Evolutionary conservation across 2,329 filamentous ascomycete genomes (phyloP).

Genomic region (Fusarium torreyae): DNA sequence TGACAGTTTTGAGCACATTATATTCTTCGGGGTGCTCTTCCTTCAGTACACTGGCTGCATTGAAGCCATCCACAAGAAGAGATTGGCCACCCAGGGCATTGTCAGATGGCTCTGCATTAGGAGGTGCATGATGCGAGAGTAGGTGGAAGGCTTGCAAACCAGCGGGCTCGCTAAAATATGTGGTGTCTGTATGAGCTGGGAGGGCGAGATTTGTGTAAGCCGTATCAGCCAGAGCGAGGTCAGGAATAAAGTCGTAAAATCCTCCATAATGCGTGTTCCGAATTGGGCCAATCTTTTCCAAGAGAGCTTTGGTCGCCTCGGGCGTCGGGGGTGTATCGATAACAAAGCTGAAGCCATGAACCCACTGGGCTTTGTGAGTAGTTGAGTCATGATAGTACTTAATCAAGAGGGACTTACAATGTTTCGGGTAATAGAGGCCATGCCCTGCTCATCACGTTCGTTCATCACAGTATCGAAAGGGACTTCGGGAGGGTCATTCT

Average conservation of each 20-base stretch:
- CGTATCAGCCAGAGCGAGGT: slow-evolving; percentile 89
- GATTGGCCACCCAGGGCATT: slow-evolving; percentile 77
- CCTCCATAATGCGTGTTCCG: slow-evolving; percentile 91
- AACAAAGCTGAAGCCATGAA: slow-evolving; percentile 84
- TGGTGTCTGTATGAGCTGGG: slow-evolving; percentile 91
- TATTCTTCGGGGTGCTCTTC: slow-evolving; percentile 70
- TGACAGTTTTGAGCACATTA: slow-evolving; percentile 67
- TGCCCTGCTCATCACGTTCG: slow-evolving; percentile 60
- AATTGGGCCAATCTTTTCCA: slow-evolving; percentile 88
- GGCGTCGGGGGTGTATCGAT: slow-evolving; percentile 76
- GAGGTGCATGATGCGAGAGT: slow-evolving; percentile 75
- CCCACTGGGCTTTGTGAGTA: slow-evolving; percentile 63
- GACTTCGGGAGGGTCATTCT: slow-evolving; percentile 69
- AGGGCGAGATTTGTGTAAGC: slow-evolving; percentile 91
- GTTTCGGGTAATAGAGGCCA: slow-evolving; percentile 74
- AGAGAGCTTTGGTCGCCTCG: slow-evolving; percentile 78
- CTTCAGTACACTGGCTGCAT: slow-evolving; percentile 74
- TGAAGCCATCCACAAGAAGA: slow-evolving; percentile 89
- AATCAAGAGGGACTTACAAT: slow-evolving; percentile 66
- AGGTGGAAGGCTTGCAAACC: slow-evolving; percentile 95
- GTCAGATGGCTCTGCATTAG: slow-evolving; percentile 51
- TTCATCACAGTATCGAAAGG: slow-evolving; percentile 73
- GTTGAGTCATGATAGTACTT: background rate
- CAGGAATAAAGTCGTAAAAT: slow-evolving; percentile 86
- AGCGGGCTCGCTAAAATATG: slow-evolving; percentile 94